phyloP scores from a whole-genome alignment of 768 basidiomycete genomes.

The Russula sp. region DNA sequence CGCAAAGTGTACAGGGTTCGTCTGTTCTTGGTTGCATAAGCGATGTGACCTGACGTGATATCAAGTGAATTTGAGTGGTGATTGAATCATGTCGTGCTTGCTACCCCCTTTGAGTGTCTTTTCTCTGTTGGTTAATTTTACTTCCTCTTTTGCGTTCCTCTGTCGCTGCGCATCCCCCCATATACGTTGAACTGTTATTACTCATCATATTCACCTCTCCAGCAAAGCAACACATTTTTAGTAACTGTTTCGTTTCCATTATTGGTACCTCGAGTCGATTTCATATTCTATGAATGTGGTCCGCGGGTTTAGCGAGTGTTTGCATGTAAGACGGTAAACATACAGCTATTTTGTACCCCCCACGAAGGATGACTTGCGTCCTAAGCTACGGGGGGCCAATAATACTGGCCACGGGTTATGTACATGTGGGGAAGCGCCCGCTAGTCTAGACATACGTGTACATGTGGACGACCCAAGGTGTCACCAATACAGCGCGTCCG shows the following conservation, averaged over 20 bases:
- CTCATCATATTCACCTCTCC: conserved; percentile 5
- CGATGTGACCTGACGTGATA: neutral
- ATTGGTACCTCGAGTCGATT: neutral
- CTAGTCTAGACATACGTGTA: conserved; percentile 4
- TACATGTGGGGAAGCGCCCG: conserved; percentile 4
- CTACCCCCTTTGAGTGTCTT: neutral
- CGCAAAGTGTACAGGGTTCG: conserved; percentile 89
- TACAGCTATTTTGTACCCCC: conserved; percentile 11
- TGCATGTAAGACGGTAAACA: conserved; percentile 14
- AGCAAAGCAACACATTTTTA: conserved; percentile 5
- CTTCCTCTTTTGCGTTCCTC: neutral
- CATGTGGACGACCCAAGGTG: neutral
- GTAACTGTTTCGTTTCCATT: neutral
- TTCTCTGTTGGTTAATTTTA: conserved; percentile 1
- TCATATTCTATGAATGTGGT: neutral
- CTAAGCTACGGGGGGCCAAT: conserved; percentile 1
- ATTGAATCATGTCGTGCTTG: neutral
- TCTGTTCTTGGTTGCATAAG: neutral
- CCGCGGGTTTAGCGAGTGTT: conserved; percentile 1
- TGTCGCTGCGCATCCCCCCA: neutral
- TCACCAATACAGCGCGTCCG: neutral
- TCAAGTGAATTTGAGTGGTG: conserved; percentile 33
- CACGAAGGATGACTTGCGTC: neutral
- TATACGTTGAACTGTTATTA: conserved; percentile 19
- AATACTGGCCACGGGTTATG: conserved; percentile 1